Conservation (phyloP, 2,329 filamentous ascomycete species). For the Ceratocystis lukuohia region DNA sequence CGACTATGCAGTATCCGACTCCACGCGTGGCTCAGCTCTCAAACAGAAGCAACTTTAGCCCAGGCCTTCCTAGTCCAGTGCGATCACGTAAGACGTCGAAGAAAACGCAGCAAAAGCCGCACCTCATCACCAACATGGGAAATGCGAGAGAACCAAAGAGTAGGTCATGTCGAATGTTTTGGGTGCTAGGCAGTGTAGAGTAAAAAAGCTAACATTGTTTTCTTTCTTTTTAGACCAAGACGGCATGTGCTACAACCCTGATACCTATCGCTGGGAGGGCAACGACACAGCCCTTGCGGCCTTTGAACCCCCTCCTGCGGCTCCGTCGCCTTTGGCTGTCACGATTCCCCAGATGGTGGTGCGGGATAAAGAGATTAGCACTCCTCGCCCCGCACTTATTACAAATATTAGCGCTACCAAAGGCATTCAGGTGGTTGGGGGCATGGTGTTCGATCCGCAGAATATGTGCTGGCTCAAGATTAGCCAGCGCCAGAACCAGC, state of each 20-base stretch:
- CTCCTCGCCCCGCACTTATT: slow-evolving; percentile 66
- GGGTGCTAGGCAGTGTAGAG: background rate
- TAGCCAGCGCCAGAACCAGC: slow-evolving; percentile 30
- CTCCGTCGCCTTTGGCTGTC: slow-evolving; percentile 35
- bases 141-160: slow-evolving; percentile 64
- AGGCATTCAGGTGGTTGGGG: slow-evolving; percentile 86
- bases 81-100: slow-evolving; percentile 45
- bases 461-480: slow-evolving; percentile 97
- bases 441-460: slow-evolving; percentile 95
- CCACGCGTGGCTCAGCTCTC: slow-evolving; percentile 42
- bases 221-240: slow-evolving; percentile 51
- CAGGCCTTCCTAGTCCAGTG: slow-evolving; percentile 32
- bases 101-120: slow-evolving; percentile 57
- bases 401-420: slow-evolving; percentile 75
- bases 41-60: slow-evolving; percentile 35
- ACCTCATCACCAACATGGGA: slow-evolving; percentile 75
- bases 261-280: slow-evolving; percentile 82
- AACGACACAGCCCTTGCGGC: slow-evolving; percentile 74
- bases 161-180: slow-evolving; percentile 27
- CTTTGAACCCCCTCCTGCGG: slow-evolving; percentile 55
- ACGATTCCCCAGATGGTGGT: slow-evolving; percentile 32
- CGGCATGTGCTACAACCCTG: slow-evolving; percentile 91
- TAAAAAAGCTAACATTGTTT: slow-evolving; percentile 24
- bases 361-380: slow-evolving; percentile 43
- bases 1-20: slow-evolving; percentile 36